Percentiles rank a stretch among this genome's conserved stretches.
These are phyloP conservation scores for Thymus mandschuricus DNA, from an alignment of 257 asterid species.

Conservation along the genomic window DNA sequence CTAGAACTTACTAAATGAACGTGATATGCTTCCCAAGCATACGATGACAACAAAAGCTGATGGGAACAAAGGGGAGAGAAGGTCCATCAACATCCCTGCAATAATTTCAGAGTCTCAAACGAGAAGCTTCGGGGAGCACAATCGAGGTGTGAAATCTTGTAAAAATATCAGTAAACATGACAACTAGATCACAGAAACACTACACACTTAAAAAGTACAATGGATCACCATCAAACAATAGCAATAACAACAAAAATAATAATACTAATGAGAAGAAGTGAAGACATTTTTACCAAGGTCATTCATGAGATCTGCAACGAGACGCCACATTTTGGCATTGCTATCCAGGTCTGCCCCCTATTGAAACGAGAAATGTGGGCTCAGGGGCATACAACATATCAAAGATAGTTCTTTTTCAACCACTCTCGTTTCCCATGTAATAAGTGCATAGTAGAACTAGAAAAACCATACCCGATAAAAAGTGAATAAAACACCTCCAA, in stretches of 20 bases:
- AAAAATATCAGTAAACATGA: neutral
- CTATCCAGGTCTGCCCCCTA: constrained; percentile 96
- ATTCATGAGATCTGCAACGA: constrained; percentile 98
- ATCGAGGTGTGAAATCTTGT: constrained; percentile 5
- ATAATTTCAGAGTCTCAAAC: constrained; percentile 27
- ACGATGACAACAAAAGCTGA: constrained; percentile 82
- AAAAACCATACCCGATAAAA: constrained; percentile 76
- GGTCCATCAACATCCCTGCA: constrained; percentile 99
- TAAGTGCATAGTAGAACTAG: neutral
- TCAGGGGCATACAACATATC: constrained; percentile 13
- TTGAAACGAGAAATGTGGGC: constrained; percentile 6
- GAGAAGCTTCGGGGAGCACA: constrained; percentile 6
- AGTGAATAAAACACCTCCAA: constrained; percentile 89
- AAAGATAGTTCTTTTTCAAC: neutral
- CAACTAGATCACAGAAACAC: neutral
- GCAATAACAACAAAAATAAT: neutral
- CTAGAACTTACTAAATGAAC: constrained; percentile 89
- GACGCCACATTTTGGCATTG: constrained; percentile 99
- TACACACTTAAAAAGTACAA: constrained; percentile 2
- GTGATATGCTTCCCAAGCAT: constrained; percentile 94
- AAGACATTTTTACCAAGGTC: constrained; percentile 66
- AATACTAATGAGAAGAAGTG: neutral
- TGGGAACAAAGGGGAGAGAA: constrained; percentile 89
- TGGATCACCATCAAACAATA: constrained; percentile 1
- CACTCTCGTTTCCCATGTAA: too few species aligned